These are phyloP conservation scores for Penicillium sp. DNA, from an alignment of 2,329 filamentous ascomycete genomes.

Conservation along the genomic window DNA sequence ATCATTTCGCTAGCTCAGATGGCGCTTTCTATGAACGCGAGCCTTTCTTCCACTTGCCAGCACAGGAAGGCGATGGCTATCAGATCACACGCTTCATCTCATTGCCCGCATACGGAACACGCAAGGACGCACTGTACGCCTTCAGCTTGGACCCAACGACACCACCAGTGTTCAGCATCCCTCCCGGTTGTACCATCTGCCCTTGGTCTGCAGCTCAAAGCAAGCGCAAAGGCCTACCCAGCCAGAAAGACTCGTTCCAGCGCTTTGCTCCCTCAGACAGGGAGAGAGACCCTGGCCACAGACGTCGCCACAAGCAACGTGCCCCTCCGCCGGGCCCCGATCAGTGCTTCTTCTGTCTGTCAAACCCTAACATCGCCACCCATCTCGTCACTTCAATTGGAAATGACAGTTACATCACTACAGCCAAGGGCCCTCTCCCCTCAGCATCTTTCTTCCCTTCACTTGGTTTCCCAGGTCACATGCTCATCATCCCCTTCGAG, in stretches of 20 bases:
- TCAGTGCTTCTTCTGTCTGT: conserved; percentile 93
- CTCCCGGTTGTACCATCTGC: conserved; percentile 71
- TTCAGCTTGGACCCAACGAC: conserved; percentile 69
- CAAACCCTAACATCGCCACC: conserved; percentile 77
- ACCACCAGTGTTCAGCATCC: conserved; percentile 62
- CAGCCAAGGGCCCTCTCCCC: conserved; percentile 85
- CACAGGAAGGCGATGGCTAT: conserved; percentile 54
- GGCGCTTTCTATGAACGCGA: conserved; percentile 84
- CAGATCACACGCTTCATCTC: conserved; percentile 86
- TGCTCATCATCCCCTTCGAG: conserved; percentile 85
- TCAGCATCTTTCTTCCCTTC: conserved; percentile 69
- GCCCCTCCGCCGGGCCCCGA: conserved; percentile 63
- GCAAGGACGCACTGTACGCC: conserved; percentile 64
- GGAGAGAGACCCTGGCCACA: conserved; percentile 31
- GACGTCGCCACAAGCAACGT: conserved; percentile 44
- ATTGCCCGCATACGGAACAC: conserved; percentile 73
- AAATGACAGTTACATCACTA: conserved; percentile 83
- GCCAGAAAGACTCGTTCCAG: conserved; percentile 38
- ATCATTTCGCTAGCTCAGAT: conserved; percentile 77
- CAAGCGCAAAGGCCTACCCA: conserved; percentile 58
- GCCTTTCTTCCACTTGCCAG: conserved; percentile 74
- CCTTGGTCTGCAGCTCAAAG: conserved; percentile 57
- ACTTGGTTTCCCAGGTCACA: conserved; percentile 77
- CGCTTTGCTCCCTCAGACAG: conserved; percentile 43
- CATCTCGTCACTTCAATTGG: conserved; percentile 92